Evolutionary conservation across 306 rosid genomes (phyloP).

Genomic region (Urtica urens): DNA sequence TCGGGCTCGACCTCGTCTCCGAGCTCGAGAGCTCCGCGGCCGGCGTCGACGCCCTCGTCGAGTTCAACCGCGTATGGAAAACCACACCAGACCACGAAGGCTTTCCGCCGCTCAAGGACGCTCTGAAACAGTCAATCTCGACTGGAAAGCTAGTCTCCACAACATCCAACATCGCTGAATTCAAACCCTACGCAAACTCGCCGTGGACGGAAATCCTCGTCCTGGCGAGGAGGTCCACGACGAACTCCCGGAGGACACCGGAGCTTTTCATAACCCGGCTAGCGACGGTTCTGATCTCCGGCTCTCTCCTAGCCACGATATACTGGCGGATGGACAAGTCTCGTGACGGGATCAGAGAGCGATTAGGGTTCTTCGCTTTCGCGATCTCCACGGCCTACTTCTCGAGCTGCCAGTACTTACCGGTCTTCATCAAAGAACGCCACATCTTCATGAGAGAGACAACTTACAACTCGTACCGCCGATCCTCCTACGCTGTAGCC

Average conservation of each 20-base stretch:
- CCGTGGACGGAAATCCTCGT: constrained; percentile 59
- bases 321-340: constrained; percentile 66
- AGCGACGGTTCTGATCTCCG: constrained; percentile 58
- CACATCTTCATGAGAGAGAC: constrained; percentile 90
- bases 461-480: constrained; percentile 57
- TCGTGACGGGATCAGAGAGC: constrained; percentile 60
- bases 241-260: constrained; percentile 44
- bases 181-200: constrained; percentile 76
- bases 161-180: constrained; percentile 26
- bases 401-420: constrained; percentile 79
- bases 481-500: constrained; percentile 59
- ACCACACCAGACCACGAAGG: constrained; percentile 34
- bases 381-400: constrained; percentile 94
- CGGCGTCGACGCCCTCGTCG: constrained; percentile 52
- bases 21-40: constrained; percentile 72
- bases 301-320: constrained; percentile 67
- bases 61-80: constrained; percentile 65
- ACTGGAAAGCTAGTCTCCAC: constrained; percentile 71
- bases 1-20: constrained; percentile 71
- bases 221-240: constrained; percentile 41
- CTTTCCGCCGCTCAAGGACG: constrained; percentile 47
- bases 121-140: constrained; percentile 64
- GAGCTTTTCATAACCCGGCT: constrained; percentile 58
- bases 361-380: constrained; percentile 82
- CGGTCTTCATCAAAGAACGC: constrained; percentile 75